These are phyloP conservation scores for Syncephalastrum sp. DNA, from an alignment of 371 early-diverging fungal species.

Conservation along the genomic window DNA sequence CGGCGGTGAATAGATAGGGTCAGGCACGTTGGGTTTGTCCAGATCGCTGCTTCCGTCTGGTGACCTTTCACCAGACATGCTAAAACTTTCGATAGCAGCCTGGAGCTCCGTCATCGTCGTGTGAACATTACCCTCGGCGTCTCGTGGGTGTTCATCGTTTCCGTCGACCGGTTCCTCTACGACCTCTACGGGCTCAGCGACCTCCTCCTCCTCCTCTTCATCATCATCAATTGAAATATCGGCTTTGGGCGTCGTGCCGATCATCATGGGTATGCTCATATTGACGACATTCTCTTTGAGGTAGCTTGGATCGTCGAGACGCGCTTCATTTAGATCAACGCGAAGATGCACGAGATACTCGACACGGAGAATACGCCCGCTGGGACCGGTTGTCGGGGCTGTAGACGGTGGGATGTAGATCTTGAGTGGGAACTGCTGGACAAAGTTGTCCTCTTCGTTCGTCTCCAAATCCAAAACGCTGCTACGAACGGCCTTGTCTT, in stretches of 20 bases:
- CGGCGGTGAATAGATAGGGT: constrained; percentile 1
- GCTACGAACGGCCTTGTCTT: neutral
- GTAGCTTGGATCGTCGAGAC: constrained; percentile 9
- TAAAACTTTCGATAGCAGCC: no score
- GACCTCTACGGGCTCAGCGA: neutral
- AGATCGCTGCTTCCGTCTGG: neutral
- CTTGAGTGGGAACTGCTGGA: constrained; percentile 19
- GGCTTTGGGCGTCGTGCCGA: constrained; percentile 42
- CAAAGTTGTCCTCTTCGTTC: constrained; percentile 16
- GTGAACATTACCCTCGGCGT: neutral
- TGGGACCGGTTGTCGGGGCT: constrained; percentile 26
- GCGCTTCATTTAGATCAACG: constrained; percentile 35
- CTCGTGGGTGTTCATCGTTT: neutral
- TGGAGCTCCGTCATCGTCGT: neutral
- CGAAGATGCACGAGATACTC: constrained; percentile 33
- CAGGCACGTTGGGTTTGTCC: neutral
- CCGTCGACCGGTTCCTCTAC: neutral
- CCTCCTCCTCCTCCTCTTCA: constrained; percentile 13
- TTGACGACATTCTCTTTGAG: constrained; percentile 20
- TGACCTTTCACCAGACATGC: neutral
- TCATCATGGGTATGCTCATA: constrained; percentile 29
- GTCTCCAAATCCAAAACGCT: constrained; percentile 21
- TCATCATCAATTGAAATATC: constrained; percentile 38
- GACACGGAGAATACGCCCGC: constrained; percentile 30
- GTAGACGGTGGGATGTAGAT: constrained; percentile 31